A percentile compares a stretch with the other conserved stretches of the same genome.
phyloP scores from a whole-genome alignment of 805 yeast genomes.

The Zygosaccharomyces bailii region DNA sequence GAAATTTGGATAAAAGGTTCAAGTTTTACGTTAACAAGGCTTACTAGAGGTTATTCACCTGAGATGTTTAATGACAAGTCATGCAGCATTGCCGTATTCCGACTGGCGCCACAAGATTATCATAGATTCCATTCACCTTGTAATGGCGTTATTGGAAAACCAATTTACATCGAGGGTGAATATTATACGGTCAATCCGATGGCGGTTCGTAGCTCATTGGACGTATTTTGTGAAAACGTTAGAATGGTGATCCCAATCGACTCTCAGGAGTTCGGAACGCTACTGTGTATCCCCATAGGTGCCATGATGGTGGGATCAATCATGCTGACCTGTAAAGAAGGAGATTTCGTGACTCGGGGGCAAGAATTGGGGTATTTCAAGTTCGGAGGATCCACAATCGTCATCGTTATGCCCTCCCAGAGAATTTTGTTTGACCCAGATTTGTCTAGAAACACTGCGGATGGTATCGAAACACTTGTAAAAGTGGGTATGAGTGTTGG shows the following conservation, averaged over 20 bases:
- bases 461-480: slow-evolving; percentile 75
- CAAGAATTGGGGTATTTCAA: slow-evolving; percentile 92
- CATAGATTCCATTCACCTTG: slow-evolving; percentile 92
- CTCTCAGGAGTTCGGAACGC: slow-evolving; percentile 71
- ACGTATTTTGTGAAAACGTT: slow-evolving; percentile 90
- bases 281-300: slow-evolving; percentile 79
- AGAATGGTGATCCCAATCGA: slow-evolving; percentile 75
- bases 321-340: slow-evolving; percentile 61
- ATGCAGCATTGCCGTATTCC: slow-evolving; percentile 71
- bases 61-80: slow-evolving; percentile 40
- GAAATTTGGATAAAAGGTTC: slow-evolving; percentile 87
- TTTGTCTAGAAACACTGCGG: slow-evolving; percentile 60
- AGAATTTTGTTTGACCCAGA: slow-evolving; percentile 68
- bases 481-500: slow-evolving; percentile 92
- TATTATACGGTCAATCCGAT: slow-evolving; percentile 96
- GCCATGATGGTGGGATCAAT: slow-evolving; percentile 99
- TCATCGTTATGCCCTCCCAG: slow-evolving; percentile 56
- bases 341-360: slow-evolving; percentile 57
- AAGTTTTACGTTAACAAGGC: slow-evolving; percentile 61
- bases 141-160: slow-evolving; percentile 63
- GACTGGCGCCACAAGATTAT: slow-evolving; percentile 96
- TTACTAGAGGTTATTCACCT: slow-evolving; percentile 41
- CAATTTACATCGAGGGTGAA: slow-evolving; percentile 75
- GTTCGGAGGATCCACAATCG: slow-evolving; percentile 90
- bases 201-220: slow-evolving; percentile 86